Percentiles rank a stretch among this genome's conserved stretches.
Evolutionary conservation across 2,329 filamentous ascomycete species (phyloP).

Genomic region (Exophiala xenobiotica): DNA sequence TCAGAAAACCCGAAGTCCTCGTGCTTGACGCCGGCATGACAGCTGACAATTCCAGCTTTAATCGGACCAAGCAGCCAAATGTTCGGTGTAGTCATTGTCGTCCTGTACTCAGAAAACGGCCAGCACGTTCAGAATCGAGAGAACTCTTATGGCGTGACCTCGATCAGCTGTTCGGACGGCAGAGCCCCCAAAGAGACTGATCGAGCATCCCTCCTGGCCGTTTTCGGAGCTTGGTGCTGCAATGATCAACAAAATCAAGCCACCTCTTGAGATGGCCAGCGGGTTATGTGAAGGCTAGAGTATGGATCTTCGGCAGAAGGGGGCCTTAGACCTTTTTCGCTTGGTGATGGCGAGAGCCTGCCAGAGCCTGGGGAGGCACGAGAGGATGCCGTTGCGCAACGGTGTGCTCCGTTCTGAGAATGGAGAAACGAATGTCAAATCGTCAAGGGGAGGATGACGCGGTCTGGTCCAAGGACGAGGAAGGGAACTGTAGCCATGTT

Average conservation of each 20-base stretch:
- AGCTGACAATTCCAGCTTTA: background rate
- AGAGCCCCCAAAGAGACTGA: background rate
- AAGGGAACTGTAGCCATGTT: constrained; percentile 5
- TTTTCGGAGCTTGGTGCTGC: background rate
- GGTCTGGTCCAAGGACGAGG: background rate
- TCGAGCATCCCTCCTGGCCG: background rate
- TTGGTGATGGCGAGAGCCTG: constrained; percentile 3
- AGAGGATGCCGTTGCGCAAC: constrained; percentile 4
- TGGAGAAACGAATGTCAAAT: background rate
- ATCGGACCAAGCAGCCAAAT: background rate
- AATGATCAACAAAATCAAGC: background rate
- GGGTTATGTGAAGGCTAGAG: background rate
- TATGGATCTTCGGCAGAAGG: background rate
- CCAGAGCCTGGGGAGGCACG: too few relatives aligned
- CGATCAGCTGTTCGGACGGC: background rate
- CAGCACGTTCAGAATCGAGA: too few relatives aligned
- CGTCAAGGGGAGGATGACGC: constrained; percentile 4
- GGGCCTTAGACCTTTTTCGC: background rate
- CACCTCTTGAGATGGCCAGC: background rate
- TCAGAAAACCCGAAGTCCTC: background rate
- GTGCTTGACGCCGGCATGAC: background rate
- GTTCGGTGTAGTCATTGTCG: background rate
- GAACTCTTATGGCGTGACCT: background rate
- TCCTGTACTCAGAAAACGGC: background rate
- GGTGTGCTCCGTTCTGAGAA: constrained; percentile 1